These are phyloP conservation scores for Alternaria sp. DNA, from an alignment of 2,329 filamentous ascomycete genomes.

Conservation along the genomic window DNA sequence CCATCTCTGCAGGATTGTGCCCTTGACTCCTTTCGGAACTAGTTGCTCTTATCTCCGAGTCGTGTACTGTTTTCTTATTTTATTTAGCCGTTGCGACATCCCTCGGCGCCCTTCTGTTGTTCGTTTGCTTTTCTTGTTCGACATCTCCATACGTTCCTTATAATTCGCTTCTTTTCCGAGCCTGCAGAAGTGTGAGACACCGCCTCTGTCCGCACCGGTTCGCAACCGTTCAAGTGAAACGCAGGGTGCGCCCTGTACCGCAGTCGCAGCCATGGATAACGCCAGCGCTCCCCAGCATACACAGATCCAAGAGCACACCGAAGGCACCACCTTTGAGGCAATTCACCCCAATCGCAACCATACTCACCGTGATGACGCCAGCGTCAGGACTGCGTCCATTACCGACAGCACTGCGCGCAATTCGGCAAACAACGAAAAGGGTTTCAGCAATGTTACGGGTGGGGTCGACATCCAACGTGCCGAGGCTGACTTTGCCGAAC, in stretches of 20 bases:
- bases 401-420: slow-evolving; percentile 33
- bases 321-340: slow-evolving; percentile 38
- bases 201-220: slow-evolving; percentile 2
- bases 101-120: slow-evolving; percentile 2
- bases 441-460: slow-evolving; percentile 21
- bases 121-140: slow-evolving; percentile 9
- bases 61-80: slow-evolving; percentile 18
- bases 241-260: slow-evolving; percentile 32
- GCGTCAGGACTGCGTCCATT: slow-evolving; percentile 34
- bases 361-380: slow-evolving; percentile 26
- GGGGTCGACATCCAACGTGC: slow-evolving; percentile 71
- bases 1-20: slow-evolving; percentile 16
- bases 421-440: slow-evolving; percentile 32
- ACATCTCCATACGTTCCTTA: slow-evolving; percentile 24
- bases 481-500: slow-evolving; percentile 74
- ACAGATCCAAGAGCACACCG: slow-evolving; percentile 32
- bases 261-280: slow-evolving; percentile 36
- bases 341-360: slow-evolving; percentile 37
- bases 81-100: slow-evolving; percentile 18
- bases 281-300: slow-evolving; percentile 29
- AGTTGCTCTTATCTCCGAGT: slow-evolving; percentile 25
- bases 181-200: slow-evolving; percentile 17
- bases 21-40: slow-evolving; percentile 20
- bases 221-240: neutral
- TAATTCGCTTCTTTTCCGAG: slow-evolving; percentile 15